Base-by-base conservation (phyloP, 1,284 basidiomycete species). In the Sporisorium reilianum region DNA sequence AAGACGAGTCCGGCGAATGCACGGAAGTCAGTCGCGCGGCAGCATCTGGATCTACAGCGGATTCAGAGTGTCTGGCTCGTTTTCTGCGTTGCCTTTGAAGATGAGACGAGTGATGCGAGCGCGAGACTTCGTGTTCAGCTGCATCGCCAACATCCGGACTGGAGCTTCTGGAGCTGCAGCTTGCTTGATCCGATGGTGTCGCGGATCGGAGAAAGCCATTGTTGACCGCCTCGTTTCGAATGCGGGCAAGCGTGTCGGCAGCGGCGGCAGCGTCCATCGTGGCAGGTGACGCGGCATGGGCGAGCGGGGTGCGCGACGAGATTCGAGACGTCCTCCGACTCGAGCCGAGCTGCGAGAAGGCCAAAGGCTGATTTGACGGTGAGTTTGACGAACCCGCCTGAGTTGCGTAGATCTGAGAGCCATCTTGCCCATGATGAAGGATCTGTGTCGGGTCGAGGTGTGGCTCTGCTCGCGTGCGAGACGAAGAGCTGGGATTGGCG, bases 241-340 rank as follows among this genome's bases (percentile, higher is more conserved):
- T 50, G 0, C 49, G 49, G 9, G 49, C 49, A 12, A 50, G 34
- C 5, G 49, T 50, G 5, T 26, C 49, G 6, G 49, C 49, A 26
- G 49, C 49, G 30, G 25, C 49, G 4, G 30, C 34, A 3, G 49
- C 49, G 20, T 50, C 49, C 32, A 23, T 50, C 20, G 20, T 50
- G 6, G 49, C n/a, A 20, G 49, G 49, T 2, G 49, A 50, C 12
- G 30, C 20, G n/a, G 30, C 5, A 32, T 49, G 22, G n/a, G 48
- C 28, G 18, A 11, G 28, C 20, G 25, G 5, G 22, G 18, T 7
- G 11, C 41, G 41, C 8, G 20, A 22, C 18, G 10, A 42, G 10
- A 20, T 20, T 9, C 20, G 41, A 6, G 41, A 6, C 41, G 41
- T 42, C 10, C 20, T 8, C 20, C 41, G 7, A 22, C 7, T 42